Base-by-base conservation (phyloP, 192 early-diverging fungal genomes). In the Entrophospora sp. region DNA sequence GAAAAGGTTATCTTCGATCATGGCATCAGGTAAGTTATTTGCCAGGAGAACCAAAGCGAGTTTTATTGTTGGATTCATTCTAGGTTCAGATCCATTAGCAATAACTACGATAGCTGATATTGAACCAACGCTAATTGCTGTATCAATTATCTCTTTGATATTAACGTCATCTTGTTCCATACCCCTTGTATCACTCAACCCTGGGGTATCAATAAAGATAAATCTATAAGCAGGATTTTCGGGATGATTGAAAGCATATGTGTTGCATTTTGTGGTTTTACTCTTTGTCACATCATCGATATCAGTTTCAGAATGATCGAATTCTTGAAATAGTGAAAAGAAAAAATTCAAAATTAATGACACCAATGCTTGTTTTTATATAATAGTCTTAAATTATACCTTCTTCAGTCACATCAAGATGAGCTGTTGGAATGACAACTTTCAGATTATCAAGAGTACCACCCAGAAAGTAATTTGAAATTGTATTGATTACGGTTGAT, bases 11-110 rank as follows among this genome's bases (percentile, higher is more conserved):
- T 12, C 20, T 40, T 25, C 22, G 36, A 60, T 2, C 1, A 60
- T 2, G 0, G 3, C 58, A 43, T 60, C 58, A 14, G 58, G 38
- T 16, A 60, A 24, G 36, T 60, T 60, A 40, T 43, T 60, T 43
- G 58, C 16, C 7, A 60, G 40, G 25, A 20, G 20, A 42, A 60
- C 38, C 22, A 60, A 60, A 40, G 58, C 40, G 8, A 27, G 37
- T 22, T 60, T 60, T 34, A 40, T 43, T 16, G 58, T 27, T 37
- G 22, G 22, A 16, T 34, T 60, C 0, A 60, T 30, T 60, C 58
- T 60, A 13, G 58, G 18, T 60, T 60, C 58, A 43, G 40, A 40
- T 60, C 58, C 58, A 60, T 60, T 60, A 40, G 40, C 58, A 10
- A 60, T 43, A 20, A 60, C 31, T 22, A 60, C 22, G 1, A 40